Percentiles rank a stretch among this genome's conserved stretches.
Conservation (phyloP, 495 filamentous ascomycete species). For the Glonium stellatum region DNA sequence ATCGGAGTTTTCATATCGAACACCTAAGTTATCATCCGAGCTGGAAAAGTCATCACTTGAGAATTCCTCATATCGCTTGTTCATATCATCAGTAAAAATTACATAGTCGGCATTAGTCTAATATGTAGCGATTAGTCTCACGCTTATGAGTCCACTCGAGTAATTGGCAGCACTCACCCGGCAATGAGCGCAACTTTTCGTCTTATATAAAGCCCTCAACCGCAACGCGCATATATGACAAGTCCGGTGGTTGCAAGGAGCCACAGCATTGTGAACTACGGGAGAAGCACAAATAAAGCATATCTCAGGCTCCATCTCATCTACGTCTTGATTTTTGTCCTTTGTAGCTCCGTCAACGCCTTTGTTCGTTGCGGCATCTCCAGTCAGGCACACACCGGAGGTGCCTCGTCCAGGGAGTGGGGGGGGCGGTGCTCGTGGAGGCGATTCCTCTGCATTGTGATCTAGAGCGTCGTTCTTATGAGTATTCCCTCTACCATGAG, state of each 20-base stretch:
- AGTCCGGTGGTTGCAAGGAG: constrained; percentile 89
- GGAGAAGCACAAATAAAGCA: constrained; percentile 96
- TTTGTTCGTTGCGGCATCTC: constrained; percentile 33
- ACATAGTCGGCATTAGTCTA: constrained; percentile 76
- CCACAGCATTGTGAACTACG: constrained; percentile 73
- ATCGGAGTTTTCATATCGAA: constrained; percentile 76
- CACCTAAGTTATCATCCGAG: constrained; percentile 75
- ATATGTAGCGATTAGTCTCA: constrained; percentile 1
- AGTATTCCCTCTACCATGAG: constrained; percentile 19
- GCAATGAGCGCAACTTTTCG: constrained; percentile 89
- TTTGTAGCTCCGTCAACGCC: constrained; percentile 9
- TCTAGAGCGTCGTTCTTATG: constrained; percentile 7
- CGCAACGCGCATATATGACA: constrained; percentile 93
- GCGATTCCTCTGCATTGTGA: constrained; percentile 12
- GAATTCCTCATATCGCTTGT: constrained; percentile 80
- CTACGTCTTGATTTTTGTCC: constrained; percentile 17
- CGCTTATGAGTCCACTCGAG: neutral
- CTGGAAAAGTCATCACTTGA: constrained; percentile 60
- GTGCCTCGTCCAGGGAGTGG: constrained; percentile 32
- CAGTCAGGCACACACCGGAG: constrained; percentile 40
- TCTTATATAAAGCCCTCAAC: constrained; percentile 89
- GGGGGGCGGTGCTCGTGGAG: constrained; percentile 30
- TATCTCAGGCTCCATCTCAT: constrained; percentile 48
- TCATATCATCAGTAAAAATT: constrained; percentile 78
- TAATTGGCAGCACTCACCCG: constrained; percentile 49